Evolutionary conservation across 441 rosid species (phyloP), one percentile per base, ranked within the genome.

Genomic region (Bocquillonia castaneifolia): DNA sequence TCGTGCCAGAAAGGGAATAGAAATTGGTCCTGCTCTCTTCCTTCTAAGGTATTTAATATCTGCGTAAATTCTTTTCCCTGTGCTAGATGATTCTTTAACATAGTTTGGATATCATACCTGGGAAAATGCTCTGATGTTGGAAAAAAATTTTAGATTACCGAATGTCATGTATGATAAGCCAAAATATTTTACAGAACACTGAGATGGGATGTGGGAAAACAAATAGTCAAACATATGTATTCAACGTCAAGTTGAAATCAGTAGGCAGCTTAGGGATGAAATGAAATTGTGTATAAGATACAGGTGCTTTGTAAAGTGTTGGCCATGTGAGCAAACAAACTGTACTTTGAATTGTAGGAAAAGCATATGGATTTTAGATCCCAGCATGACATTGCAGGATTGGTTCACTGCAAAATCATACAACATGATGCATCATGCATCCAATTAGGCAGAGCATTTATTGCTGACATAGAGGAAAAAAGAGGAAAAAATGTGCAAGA

Each of bases 21-120:
- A 84, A 73, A 79, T 93, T 42, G 96, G 98, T 63, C 96, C 95
- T 66, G 82, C 89, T 76, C 83, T 81, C 57, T 72, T 91, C 74
- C 84, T 89, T 44, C 62, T 90, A 48, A 93, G 96, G 99, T 89
- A 71, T 34, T 20, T 6, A 51, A 28, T 39, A 59, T 37, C 22
- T 45, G 45, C 48, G 29, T 23, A n/a, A n/a, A 54, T 58, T 48
- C 36, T 3, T 59, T 29, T 0, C 9, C 22, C 17, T 22, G 57
- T 39, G 37, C 17, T 44, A 34, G 26, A 20, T 29, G 59, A 64
- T 25, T 31, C 6, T 6, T 18, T 32, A 1, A 48, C 22, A 25
- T 57, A 34, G 63, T 36, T 64, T 5, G 37, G 48, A 31, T 31
- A 31, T 13, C 45, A 29, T 66, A 56, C 47, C 42, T 44, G 3